Evolutionary conservation across 257 asterid species (phyloP).

Genomic region (Penstemon barbatus): DNA sequence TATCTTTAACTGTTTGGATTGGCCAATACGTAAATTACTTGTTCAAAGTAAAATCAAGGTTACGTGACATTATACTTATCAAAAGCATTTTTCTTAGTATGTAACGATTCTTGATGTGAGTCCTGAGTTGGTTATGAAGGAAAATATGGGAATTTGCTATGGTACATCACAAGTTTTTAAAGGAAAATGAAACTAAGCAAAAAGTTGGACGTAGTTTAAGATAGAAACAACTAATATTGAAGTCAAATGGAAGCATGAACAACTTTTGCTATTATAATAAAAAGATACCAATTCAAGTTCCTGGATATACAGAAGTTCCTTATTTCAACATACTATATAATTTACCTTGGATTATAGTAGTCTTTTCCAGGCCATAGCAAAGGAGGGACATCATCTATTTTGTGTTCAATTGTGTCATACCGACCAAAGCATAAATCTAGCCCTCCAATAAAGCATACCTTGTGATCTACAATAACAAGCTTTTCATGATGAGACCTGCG

Average conservation of each 20-base stretch:
- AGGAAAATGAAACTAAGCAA: background rate
- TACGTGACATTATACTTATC: background rate
- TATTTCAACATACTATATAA: constrained; percentile 10
- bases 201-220: background rate
- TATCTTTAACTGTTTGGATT: constrained; percentile 11
- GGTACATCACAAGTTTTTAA: background rate
- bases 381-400: constrained; percentile 71
- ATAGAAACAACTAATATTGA: background rate
- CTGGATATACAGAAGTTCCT: constrained; percentile 10
- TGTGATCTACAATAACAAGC: constrained; percentile 86
- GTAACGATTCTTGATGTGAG: background rate
- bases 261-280: background rate
- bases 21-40: background rate
- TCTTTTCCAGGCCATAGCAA: constrained; percentile 88
- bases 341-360: constrained; percentile 93
- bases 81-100: background rate
- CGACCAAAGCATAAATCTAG: constrained; percentile 96
- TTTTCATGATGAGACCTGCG: constrained; percentile 99
- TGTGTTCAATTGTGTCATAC: constrained; percentile 79
- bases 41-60: constrained; percentile 4
- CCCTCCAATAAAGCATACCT: constrained; percentile 82
- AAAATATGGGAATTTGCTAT: background rate
- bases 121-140: background rate
- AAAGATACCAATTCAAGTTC: constrained; percentile 17
- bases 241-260: constrained; percentile 1